phyloP scores from a whole-genome alignment of 495 filamentous ascomycete genomes.

The Lepraria neglecta region DNA sequence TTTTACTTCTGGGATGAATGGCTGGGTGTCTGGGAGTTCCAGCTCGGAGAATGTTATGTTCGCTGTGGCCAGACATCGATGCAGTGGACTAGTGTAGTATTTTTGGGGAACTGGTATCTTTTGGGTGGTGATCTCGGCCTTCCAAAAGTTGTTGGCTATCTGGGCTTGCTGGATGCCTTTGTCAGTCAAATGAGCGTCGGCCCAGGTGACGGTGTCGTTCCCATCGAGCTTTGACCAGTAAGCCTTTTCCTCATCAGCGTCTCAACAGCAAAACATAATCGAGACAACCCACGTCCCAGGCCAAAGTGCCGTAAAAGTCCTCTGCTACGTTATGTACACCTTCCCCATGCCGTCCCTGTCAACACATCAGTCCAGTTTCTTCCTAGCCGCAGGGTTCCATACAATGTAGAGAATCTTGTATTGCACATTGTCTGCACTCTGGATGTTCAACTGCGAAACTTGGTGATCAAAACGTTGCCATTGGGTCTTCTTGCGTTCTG shows the following conservation, averaged over 20 bases:
- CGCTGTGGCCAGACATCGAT: conserved; percentile 60
- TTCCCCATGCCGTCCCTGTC: conserved; percentile 55
- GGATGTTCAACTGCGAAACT: conserved; percentile 48
- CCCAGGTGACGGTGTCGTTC: conserved; percentile 59
- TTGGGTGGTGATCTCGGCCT: conserved; percentile 41
- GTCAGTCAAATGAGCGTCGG: conserved; percentile 61
- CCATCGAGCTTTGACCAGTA: conserved; percentile 68
- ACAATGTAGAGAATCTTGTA: conserved; percentile 66
- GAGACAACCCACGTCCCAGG: conserved; percentile 47
- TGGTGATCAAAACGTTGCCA: conserved; percentile 60
- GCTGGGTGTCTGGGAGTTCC: conserved; percentile 37
- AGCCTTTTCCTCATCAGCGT: conserved; percentile 33
- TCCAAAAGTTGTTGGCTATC: conserved; percentile 59
- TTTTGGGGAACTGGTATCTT: conserved; percentile 56
- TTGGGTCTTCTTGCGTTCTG: conserved; percentile 43
- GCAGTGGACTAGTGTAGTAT: conserved; percentile 65
- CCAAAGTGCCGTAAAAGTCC: conserved; percentile 56
- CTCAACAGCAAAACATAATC: too few relatives aligned
- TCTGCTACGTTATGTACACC: conserved; percentile 66
- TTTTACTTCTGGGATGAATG: conserved; percentile 59
- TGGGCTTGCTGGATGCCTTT: conserved; percentile 57
- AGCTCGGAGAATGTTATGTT: conserved; percentile 54
- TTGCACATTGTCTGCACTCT: conserved; percentile 39
- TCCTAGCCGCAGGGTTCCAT: neutral
- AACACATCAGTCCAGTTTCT: neutral